Evolutionary conservation across 2,329 filamentous ascomycete species (phyloP).

Genomic region (Aspergillus udagawae): DNA sequence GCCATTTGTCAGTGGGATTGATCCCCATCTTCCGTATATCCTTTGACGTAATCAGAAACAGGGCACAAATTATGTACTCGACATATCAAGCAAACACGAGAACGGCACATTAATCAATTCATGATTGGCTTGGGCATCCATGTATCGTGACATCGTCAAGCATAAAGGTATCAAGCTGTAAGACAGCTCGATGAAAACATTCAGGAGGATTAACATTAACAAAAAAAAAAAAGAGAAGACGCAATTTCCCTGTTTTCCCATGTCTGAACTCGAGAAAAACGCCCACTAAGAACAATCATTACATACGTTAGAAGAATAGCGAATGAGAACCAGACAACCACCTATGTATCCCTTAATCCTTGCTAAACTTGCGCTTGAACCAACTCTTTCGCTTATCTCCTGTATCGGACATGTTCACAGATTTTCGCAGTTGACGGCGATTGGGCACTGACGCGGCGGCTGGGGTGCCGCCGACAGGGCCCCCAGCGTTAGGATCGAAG

Average conservation of each 20-base stretch:
- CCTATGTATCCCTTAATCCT: constrained; percentile 21
- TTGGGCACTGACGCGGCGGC: constrained; percentile 14
- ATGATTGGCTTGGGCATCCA: constrained; percentile 10
- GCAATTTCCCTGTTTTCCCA: constrained; percentile 3
- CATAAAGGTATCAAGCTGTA: constrained; percentile 7
- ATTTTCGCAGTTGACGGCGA: constrained; percentile 20
- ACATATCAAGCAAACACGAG: neutral
- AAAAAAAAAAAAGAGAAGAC: neutral
- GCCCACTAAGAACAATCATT: constrained; percentile 1
- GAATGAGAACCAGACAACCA: constrained; percentile 11
- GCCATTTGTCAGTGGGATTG: neutral
- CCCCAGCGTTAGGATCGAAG: constrained; percentile 21
- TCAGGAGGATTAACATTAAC: constrained; percentile 4
- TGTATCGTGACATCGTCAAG: constrained; percentile 24
- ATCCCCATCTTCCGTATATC: neutral
- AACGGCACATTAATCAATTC: constrained; percentile 4
- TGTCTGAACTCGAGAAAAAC: constrained; percentile 2
- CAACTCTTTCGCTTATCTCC: constrained; percentile 82
- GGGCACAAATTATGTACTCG: neutral
- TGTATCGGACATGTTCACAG: constrained; percentile 15
- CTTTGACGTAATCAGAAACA: neutral
- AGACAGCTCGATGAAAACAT: constrained; percentile 2
- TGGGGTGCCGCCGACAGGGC: constrained; percentile 23
- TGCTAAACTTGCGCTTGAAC: constrained; percentile 78
- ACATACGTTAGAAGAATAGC: constrained; percentile 21